A percentile compares a stretch with the other conserved stretches of the same genome.
These are phyloP conservation scores for Clitopilus hobsonii DNA, from an alignment of 768 basidiomycete species.

Conservation along the genomic window DNA sequence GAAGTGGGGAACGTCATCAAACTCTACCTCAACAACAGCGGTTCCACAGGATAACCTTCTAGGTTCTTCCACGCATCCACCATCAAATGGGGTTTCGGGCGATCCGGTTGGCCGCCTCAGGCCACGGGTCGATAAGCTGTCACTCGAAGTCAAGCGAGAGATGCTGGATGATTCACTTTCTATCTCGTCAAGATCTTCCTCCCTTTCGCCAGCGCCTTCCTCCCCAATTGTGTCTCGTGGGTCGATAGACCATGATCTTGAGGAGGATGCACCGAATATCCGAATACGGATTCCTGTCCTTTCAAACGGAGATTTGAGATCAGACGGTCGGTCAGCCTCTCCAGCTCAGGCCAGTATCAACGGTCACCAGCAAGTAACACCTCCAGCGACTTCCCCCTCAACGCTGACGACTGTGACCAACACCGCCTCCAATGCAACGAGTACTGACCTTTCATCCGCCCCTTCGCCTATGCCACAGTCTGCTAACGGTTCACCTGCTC, in stretches of 20 bases:
- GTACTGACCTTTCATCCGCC: background rate
- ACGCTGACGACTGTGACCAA: background rate
- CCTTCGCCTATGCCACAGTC: background rate
- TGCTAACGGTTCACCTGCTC: background rate
- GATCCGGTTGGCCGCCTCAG: background rate
- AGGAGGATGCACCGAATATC: too few relatives aligned
- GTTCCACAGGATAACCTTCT: background rate
- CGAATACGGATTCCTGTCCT: too few relatives aligned
- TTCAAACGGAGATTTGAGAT: too few relatives aligned
- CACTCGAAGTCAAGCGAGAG: background rate
- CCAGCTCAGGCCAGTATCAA: too few relatives aligned
- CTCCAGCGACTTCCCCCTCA: background rate
- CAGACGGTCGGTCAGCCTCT: background rate
- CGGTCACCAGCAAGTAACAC: background rate
- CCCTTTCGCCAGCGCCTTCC: background rate
- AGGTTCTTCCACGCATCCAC: background rate
- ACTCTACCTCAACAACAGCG: background rate
- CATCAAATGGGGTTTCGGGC: background rate
- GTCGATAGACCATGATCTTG: too few relatives aligned
- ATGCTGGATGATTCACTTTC: background rate
- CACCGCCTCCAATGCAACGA: background rate
- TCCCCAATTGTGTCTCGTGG: background rate
- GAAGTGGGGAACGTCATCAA: background rate
- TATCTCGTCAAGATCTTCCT: background rate
- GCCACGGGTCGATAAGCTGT: background rate